Percentiles rank a stretch among this genome's conserved stretches.
Evolutionary conservation across 352 stramenopile genomes (phyloP).

Genomic region (Globisporangium sylvaticum): DNA sequence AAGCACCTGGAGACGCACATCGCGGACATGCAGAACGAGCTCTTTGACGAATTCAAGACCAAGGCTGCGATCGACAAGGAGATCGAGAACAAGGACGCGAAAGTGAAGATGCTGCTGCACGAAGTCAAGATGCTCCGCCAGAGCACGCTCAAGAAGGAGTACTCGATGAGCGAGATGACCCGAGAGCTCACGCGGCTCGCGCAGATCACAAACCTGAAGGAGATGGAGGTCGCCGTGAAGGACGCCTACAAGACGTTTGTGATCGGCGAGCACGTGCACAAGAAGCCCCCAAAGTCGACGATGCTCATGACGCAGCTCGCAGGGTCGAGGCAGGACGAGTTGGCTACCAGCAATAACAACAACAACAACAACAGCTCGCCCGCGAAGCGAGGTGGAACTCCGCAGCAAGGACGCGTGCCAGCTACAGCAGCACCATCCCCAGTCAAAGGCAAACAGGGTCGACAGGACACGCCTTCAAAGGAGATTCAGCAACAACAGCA

Average conservation of each 20-base stretch:
- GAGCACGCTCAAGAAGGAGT: slow-evolving; percentile 76
- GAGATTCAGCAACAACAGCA: slow-evolving; percentile 3
- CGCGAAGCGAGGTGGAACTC: slow-evolving; percentile 1
- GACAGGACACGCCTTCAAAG: background rate
- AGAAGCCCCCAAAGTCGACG: slow-evolving; percentile 42
- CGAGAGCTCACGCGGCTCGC: slow-evolving; percentile 69
- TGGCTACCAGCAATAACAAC: background rate
- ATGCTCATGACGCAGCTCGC: slow-evolving; percentile 9
- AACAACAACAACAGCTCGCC: slow-evolving; percentile 7
- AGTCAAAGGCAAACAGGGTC: background rate
- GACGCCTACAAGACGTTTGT: slow-evolving; percentile 74
- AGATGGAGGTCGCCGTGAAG: slow-evolving; percentile 77
- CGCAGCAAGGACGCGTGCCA: background rate
- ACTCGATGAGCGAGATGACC: slow-evolving; percentile 73
- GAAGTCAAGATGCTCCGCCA: slow-evolving; percentile 77
- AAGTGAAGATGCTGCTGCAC: slow-evolving; percentile 67
- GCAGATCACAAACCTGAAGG: slow-evolving; percentile 73
- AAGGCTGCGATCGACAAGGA: slow-evolving; percentile 66
- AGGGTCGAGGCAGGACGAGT: background rate
- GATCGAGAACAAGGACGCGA: slow-evolving; percentile 65
- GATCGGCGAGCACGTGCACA: slow-evolving; percentile 61
- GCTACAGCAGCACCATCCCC: slow-evolving; percentile 13
- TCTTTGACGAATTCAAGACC: slow-evolving; percentile 64
- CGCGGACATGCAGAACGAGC: slow-evolving; percentile 71
- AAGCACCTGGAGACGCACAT: slow-evolving; percentile 55